phyloP scores from a whole-genome alignment of 352 stramenopile species.

The Vaucheria bursata region DNA sequence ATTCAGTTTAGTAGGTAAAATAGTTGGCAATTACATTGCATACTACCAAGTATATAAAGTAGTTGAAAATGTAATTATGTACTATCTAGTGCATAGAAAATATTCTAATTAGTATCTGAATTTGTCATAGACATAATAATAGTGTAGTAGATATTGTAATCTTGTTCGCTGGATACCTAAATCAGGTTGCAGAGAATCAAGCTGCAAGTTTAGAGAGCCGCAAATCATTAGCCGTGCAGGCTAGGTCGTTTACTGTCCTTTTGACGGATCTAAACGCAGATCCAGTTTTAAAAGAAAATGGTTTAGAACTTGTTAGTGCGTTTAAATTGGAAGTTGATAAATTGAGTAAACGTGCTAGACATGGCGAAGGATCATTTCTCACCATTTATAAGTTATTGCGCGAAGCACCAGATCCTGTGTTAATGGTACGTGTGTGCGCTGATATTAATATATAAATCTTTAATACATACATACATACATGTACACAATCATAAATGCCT shows the following conservation, averaged over 20 bases:
- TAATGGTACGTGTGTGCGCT: constrained; percentile 26
- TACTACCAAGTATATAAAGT: too few relatives aligned
- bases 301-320: constrained; percentile 11
- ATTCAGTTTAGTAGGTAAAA: too few relatives aligned
- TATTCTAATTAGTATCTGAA: too few relatives aligned
- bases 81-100: too few relatives aligned
- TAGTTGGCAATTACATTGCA: too few relatives aligned
- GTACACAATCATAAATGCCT: too few relatives aligned
- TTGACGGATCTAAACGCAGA: background rate
- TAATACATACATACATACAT: too few relatives aligned
- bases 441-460: too few relatives aligned
- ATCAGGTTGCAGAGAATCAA: constrained; percentile 36
- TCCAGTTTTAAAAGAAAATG: background rate
- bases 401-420: constrained; percentile 27
- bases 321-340: constrained; percentile 39
- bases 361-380: constrained; percentile 28
- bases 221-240: constrained; percentile 27
- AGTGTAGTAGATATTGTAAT: too few relatives aligned
- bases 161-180: too few relatives aligned
- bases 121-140: too few relatives aligned
- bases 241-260: constrained; percentile 10
- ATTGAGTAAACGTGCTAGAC: constrained; percentile 24
- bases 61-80: too few relatives aligned
- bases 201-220: constrained; percentile 29
- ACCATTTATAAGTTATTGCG: constrained; percentile 32